These are phyloP conservation scores for Ascodesmis nigricans DNA, from an alignment of 495 filamentous ascomycete genomes.

Conservation along the genomic window DNA sequence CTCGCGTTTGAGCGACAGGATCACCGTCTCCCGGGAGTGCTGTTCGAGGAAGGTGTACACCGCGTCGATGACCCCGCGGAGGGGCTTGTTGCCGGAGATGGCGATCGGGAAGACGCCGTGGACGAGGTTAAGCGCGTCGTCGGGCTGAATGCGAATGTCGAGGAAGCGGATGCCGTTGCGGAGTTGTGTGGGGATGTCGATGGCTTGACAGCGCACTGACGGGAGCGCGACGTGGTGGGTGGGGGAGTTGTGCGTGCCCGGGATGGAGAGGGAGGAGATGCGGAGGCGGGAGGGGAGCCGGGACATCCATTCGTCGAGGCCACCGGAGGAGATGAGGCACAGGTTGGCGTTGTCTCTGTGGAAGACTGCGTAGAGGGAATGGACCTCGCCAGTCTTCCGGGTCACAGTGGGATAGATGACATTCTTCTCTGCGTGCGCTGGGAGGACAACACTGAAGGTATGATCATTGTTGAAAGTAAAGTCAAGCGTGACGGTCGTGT, in stretches of 20 bases:
- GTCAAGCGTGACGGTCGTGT: slow-evolving; percentile 31
- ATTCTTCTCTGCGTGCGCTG: slow-evolving; percentile 2
- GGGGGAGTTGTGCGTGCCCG: slow-evolving; percentile 87
- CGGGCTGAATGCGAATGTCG: slow-evolving; percentile 53
- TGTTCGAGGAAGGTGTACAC: slow-evolving; percentile 51
- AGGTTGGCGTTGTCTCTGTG: slow-evolving; percentile 40
- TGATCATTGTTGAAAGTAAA: slow-evolving; percentile 36
- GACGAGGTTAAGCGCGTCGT: slow-evolving; percentile 36
- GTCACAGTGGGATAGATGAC: slow-evolving; percentile 18
- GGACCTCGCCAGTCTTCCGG: slow-evolving; percentile 21
- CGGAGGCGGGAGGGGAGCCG: slow-evolving; percentile 42
- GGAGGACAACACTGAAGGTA: slow-evolving; percentile 28
- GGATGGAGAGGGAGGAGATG: slow-evolving; percentile 67
- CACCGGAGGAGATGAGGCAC: slow-evolving; percentile 51
- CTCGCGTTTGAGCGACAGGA: slow-evolving; percentile 81
- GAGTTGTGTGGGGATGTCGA: slow-evolving; percentile 51
- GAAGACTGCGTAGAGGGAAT: slow-evolving; percentile 45
- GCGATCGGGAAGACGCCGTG: slow-evolving; percentile 64
- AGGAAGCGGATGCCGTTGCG: slow-evolving; percentile 85
- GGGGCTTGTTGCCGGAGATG: slow-evolving; percentile 43
- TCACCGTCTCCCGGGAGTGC: slow-evolving; percentile 60
- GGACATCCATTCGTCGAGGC: slow-evolving; percentile 62
- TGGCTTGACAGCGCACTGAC: slow-evolving; percentile 82
- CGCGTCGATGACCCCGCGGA: slow-evolving; percentile 45
- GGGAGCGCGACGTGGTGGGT: slow-evolving; percentile 66